A percentile compares a stretch with the other conserved stretches of the same genome.
Evolutionary conservation across 2,329 filamentous ascomycete genomes (phyloP).

Genomic region (Microcyclosporella mali): DNA sequence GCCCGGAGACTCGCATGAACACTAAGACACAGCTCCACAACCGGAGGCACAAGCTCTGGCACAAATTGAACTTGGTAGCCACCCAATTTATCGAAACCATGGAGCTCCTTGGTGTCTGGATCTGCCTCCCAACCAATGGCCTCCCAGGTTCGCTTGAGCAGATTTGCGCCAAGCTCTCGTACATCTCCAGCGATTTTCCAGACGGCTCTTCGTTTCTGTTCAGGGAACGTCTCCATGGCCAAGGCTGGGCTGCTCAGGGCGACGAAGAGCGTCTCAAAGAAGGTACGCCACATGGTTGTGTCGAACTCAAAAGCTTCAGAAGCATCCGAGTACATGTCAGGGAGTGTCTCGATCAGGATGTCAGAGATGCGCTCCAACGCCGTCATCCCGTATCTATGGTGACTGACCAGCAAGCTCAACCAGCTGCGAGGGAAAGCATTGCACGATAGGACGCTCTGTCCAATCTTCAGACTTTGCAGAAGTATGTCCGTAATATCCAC

Average conservation of each 20-base stretch:
- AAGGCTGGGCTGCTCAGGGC: slow-evolving; percentile 84
- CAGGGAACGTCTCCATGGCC: slow-evolving; percentile 89
- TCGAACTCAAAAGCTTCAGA: slow-evolving; percentile 58
- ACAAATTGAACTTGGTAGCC: slow-evolving; percentile 99
- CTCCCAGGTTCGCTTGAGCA: slow-evolving; percentile 83
- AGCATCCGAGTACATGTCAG: slow-evolving; percentile 77
- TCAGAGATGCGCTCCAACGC: slow-evolving; percentile 75
- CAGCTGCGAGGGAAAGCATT: slow-evolving; percentile 84
- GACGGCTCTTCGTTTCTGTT: slow-evolving; percentile 90
- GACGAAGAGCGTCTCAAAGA: slow-evolving; percentile 82
- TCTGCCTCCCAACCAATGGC: slow-evolving; percentile 94
- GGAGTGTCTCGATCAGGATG: slow-evolving; percentile 74
- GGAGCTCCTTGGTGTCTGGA: slow-evolving; percentile 68
- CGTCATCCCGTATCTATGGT: slow-evolving; percentile 63
- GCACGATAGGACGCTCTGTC: slow-evolving; percentile 81
- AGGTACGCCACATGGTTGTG: slow-evolving; percentile 87
- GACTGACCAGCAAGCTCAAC: slow-evolving; percentile 77
- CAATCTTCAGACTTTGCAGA: slow-evolving; percentile 72
- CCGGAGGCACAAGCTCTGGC: slow-evolving; percentile 80
- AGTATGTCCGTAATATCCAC: slow-evolving; percentile 70
- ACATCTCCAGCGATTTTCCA: slow-evolving; percentile 99
- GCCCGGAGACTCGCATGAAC: slow-evolving; percentile 85
- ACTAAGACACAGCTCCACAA: slow-evolving; percentile 89
- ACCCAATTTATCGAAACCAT: slow-evolving; percentile 76
- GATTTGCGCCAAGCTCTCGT: slow-evolving; percentile 78